Evolutionary conservation across 2,329 filamentous ascomycete genomes (phyloP).

Genomic region (Colletotrichum lindemuthianum): DNA sequence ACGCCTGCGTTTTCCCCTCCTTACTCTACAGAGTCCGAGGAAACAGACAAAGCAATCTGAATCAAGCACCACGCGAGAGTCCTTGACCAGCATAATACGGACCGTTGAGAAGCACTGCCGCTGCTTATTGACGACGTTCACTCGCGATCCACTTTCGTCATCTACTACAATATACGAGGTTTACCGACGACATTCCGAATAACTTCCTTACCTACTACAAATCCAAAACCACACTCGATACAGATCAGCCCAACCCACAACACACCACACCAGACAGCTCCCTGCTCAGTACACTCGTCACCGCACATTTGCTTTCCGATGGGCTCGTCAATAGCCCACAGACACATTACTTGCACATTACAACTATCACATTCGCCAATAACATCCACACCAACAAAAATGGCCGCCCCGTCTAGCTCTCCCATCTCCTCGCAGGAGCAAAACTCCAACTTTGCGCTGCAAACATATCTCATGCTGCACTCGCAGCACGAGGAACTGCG

Average conservation of each 20-base stretch:
- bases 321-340: conserved; percentile 35
- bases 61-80: too few relatives aligned
- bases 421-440: conserved; percentile 40
- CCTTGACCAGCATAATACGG: too few relatives aligned
- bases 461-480: conserved; percentile 64
- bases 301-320: conserved; percentile 29
- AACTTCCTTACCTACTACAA: conserved; percentile 9
- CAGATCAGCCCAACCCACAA: conserved; percentile 8
- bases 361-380: conserved; percentile 26
- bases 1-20: background rate
- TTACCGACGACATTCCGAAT: conserved; percentile 17
- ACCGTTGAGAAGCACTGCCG: background rate
- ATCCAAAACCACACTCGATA: conserved; percentile 2
- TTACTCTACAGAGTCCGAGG: background rate
- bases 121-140: conserved; percentile 27
- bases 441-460: conserved; percentile 59
- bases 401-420: conserved; percentile 21
- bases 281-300: background rate
- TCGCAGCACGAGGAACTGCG: conserved; percentile 64
- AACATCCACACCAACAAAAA: conserved; percentile 24
- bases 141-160: conserved; percentile 14
- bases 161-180: background rate
- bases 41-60: background rate
- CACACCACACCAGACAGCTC: background rate
- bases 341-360: conserved; percentile 36